Evolutionary conservation across 73 alveolate species (phyloP).

Genomic region (Halteria grandinella): DNA sequence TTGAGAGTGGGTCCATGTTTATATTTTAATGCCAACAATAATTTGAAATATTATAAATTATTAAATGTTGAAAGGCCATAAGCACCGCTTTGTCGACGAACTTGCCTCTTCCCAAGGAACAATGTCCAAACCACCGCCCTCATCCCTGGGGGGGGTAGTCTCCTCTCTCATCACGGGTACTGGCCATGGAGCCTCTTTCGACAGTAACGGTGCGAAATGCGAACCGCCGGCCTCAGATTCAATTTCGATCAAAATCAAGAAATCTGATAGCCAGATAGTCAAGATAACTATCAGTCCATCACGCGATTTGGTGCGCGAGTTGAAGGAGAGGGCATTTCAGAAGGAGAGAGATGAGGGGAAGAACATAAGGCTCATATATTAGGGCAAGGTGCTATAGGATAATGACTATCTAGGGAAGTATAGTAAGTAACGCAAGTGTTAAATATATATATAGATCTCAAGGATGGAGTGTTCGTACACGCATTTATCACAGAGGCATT

Average conservation of each 20-base stretch:
- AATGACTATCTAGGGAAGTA: slow-evolving; percentile 18
- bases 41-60: neutral
- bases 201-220: too few species aligned
- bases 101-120: slow-evolving; percentile 1
- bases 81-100: slow-evolving; percentile 46
- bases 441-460: slow-evolving; percentile 28
- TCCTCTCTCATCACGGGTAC: too few species aligned
- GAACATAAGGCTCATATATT: slow-evolving; percentile 34
- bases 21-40: too few species aligned
- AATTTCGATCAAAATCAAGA: slow-evolving; percentile 24
- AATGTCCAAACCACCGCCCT: slow-evolving; percentile 6
- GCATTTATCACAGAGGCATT: slow-evolving; percentile 56
- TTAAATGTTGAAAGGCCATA: slow-evolving; percentile 23
- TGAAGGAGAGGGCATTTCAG: slow-evolving; percentile 35
- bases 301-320: slow-evolving; percentile 25
- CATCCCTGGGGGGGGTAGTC: too few species aligned
- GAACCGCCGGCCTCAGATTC: too few species aligned
- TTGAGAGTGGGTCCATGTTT: slow-evolving; percentile 23
- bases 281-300: neutral
- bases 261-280: slow-evolving; percentile 43
- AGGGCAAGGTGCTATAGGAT: slow-evolving; percentile 58
- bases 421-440: neutral
- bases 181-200: too few species aligned
- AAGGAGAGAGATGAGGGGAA: slow-evolving; percentile 44
- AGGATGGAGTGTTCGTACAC: slow-evolving; percentile 47